phyloP scores from a whole-genome alignment of 192 early-diverging fungal species.

The Coemansia sp. region DNA sequence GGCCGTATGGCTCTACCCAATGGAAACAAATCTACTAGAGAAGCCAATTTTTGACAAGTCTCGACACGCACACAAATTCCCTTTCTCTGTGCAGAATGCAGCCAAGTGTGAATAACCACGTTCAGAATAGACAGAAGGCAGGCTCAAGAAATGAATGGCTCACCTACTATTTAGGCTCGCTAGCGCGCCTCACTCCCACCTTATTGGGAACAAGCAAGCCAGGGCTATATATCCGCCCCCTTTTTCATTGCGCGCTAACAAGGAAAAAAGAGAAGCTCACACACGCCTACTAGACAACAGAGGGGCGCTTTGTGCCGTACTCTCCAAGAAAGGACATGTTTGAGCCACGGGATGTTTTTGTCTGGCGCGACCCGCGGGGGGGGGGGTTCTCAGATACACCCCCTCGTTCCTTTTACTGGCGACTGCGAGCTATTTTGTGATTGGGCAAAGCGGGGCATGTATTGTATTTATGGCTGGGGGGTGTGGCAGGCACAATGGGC shows the following conservation, averaged over 20 bases:
- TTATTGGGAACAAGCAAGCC: not conserved
- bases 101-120: not conserved
- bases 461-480: conserved; percentile 30
- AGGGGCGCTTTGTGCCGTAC: conserved; percentile 7
- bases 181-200: conserved; percentile 6
- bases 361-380: not conserved
- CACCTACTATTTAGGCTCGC: conserved; percentile 7
- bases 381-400: not conserved
- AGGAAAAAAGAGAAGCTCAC: not conserved
- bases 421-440: conserved; percentile 13
- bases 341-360: conserved; percentile 12
- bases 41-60: not conserved
- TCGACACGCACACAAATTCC: not conserved
- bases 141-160: not conserved
- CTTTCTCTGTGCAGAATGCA: not conserved
- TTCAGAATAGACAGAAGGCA: not conserved
- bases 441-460: conserved; percentile 22
- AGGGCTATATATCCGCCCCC: conserved; percentile 5
- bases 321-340: conserved; percentile 5
- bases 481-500: conserved; percentile 22
- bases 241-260: not conserved
- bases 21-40: not conserved
- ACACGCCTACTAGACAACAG: not conserved
- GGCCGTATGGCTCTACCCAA: not conserved
- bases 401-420: not conserved